Percentiles rank a stretch among this genome's conserved stretches.
These are phyloP conservation scores for Blastobotrys proliferans DNA, from an alignment of 1,139 yeast species.

Conservation along the genomic window DNA sequence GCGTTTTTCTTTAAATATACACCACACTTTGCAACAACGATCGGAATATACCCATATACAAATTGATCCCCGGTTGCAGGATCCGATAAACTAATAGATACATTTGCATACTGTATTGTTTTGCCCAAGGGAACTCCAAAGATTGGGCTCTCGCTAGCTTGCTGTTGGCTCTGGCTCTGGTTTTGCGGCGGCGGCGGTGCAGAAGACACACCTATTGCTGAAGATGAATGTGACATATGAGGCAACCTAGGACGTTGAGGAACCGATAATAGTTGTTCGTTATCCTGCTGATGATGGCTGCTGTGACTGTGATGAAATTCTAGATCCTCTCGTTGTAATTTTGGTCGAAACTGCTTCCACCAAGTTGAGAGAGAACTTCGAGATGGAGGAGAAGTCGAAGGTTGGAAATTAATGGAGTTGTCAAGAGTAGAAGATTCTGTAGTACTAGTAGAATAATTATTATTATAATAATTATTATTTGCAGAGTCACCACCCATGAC, in stretches of 20 bases:
- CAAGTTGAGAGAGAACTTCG: slow-evolving; percentile 36
- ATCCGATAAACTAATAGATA: slow-evolving; percentile 60
- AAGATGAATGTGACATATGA: slow-evolving; percentile 30
- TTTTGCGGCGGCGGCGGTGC: neutral
- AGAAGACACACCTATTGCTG: slow-evolving; percentile 12
- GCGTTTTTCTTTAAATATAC: slow-evolving; percentile 69
- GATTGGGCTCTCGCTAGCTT: slow-evolving; percentile 42
- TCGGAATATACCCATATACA: slow-evolving; percentile 75
- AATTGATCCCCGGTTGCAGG: slow-evolving; percentile 46
- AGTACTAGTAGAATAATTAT: neutral
- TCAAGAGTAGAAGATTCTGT: neutral
- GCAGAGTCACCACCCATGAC: slow-evolving; percentile 14
- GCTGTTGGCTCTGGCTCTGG: slow-evolving; percentile 6
- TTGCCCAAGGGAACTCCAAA: slow-evolving; percentile 81
- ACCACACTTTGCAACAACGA: slow-evolving; percentile 95
- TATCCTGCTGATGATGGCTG: slow-evolving; percentile 3
- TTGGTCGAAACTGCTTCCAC: slow-evolving; percentile 43
- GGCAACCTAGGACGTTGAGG: slow-evolving; percentile 26
- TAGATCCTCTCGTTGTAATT: slow-evolving; percentile 22
- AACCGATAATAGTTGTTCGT: no score
- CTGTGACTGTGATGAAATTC: slow-evolving; percentile 4
- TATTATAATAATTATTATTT: slow-evolving; percentile 7
- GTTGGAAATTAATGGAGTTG: neutral
- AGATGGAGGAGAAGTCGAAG: neutral
- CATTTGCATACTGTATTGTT: slow-evolving; percentile 71